A percentile compares a stretch with the other conserved stretches of the same genome.
Evolutionary conservation across 352 stramenopile species (phyloP).

Genomic region (Globisporangium mamillatum): DNA sequence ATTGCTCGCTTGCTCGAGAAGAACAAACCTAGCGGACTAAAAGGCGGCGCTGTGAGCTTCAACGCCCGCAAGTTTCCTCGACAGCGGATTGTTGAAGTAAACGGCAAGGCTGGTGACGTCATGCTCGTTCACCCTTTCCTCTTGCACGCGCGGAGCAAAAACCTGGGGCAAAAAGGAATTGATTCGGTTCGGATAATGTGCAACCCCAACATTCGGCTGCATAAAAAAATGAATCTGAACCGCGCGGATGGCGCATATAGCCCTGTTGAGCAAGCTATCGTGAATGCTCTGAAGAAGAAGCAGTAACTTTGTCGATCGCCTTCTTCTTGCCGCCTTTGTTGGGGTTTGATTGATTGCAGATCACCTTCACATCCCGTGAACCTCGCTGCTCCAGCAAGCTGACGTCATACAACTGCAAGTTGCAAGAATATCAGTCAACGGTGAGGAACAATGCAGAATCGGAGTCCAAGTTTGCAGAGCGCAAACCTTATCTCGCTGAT

Average conservation of each 20-base stretch:
- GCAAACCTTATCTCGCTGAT: neutral
- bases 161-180: conserved; percentile 45
- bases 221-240: conserved; percentile 41
- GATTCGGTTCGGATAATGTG: conserved; percentile 71
- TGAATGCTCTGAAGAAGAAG: conserved; percentile 22
- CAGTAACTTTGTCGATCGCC: neutral
- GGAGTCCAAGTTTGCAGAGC: neutral
- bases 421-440: neutral
- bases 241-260: conserved; percentile 33
- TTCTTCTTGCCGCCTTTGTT: neutral
- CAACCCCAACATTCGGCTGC: conserved; percentile 61
- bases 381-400: neutral
- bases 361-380: neutral
- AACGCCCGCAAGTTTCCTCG: conserved; percentile 32
- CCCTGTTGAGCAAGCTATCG: conserved; percentile 43
- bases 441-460: neutral
- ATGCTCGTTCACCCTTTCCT: conserved; percentile 82
- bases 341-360: neutral
- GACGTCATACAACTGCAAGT: neutral
- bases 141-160: conserved; percentile 73
- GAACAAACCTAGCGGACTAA: conserved; percentile 53
- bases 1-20: conserved; percentile 53
- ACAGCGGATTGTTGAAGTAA: conserved; percentile 54
- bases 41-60: conserved; percentile 53
- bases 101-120: conserved; percentile 65